phyloP scores from a whole-genome alignment of 208 protist species.

The Acanthamoeba rhysodes region DNA sequence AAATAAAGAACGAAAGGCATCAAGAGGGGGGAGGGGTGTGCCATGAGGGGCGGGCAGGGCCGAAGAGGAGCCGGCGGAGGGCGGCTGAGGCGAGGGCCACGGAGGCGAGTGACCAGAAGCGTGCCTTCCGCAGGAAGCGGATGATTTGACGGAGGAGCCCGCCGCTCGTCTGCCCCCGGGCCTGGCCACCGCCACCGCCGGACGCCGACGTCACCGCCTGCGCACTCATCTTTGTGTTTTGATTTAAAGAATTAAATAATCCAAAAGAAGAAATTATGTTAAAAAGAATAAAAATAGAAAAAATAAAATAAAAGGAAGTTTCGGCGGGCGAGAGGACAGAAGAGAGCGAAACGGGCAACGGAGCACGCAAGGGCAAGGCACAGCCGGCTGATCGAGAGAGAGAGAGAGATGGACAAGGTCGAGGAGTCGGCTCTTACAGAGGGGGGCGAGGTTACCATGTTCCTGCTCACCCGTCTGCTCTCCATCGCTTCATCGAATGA shows the following conservation, averaged over 20 bases:
- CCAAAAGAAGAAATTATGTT: no score
- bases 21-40: background rate
- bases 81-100: background rate
- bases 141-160: background rate
- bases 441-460: background rate
- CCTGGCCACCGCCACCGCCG: no score
- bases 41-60: conserved; percentile 7
- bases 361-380: no score
- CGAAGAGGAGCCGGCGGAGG: background rate
- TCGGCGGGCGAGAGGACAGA: background rate
- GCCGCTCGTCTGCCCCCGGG: background rate
- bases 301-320: background rate
- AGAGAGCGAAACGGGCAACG: background rate
- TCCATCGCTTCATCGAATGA: background rate
- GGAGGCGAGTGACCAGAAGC: conserved; percentile 19
- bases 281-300: background rate
- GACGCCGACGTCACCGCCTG: no score
- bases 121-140: background rate
- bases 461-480: background rate
- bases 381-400: no score
- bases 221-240: no score
- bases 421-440: background rate
- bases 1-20: background rate
- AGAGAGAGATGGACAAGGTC: background rate
- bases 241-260: no score